Base-by-base conservation (phyloP, 805 yeast species). In the Nakazawaea anatomiae region DNA sequence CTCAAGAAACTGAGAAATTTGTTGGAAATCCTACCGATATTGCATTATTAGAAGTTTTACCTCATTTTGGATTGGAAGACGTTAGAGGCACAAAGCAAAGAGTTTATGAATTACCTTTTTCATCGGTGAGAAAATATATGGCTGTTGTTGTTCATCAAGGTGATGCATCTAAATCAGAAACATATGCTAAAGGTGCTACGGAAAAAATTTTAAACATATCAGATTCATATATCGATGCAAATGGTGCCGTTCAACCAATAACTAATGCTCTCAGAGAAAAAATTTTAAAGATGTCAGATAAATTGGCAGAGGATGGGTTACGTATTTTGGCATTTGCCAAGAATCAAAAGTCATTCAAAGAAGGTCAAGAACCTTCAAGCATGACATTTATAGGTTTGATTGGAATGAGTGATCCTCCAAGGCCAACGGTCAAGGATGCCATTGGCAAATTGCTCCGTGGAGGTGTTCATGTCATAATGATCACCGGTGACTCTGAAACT, bases 391-490 rank as follows among this genome's bases (percentile, higher is more conserved):
- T 87, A 57, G 99, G 99, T 10, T 69, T 94, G 43, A 75, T 89
- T 56, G 98, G 97, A 51, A 90, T 94, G 96, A 89, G 89, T 60
- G 99, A 94, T 69, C 99, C 99, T 8, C 99, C 99, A 52, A 81
- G 99, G 61, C 86, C 91, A 8, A 83, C 85, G 55, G 98, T 94
- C 4, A 77, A 80, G 46, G 72, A 75, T 46, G 87, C 97, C 1
- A 79, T 94, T 52, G 78, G 87, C 39, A 75, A 82, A 56, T 75
- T 94, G 52, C 75, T 90, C 73, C 83, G 83, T 61, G 97, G 98
- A 55, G 96, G 98, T 42, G 99, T 94, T 41, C 96, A 89, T 62
- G 89, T 94, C n/a, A 88, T 94, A 47, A 94, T 94, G 98, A 92
- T 94, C 56, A 94, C 99, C 7, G 97, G 97, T 59, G 97, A 91